Percentiles rank a stretch among this genome's conserved stretches.
These are phyloP conservation scores for Brassica hybrid DNA, from an alignment of 441 rosid genomes.

Conservation along the genomic window DNA sequence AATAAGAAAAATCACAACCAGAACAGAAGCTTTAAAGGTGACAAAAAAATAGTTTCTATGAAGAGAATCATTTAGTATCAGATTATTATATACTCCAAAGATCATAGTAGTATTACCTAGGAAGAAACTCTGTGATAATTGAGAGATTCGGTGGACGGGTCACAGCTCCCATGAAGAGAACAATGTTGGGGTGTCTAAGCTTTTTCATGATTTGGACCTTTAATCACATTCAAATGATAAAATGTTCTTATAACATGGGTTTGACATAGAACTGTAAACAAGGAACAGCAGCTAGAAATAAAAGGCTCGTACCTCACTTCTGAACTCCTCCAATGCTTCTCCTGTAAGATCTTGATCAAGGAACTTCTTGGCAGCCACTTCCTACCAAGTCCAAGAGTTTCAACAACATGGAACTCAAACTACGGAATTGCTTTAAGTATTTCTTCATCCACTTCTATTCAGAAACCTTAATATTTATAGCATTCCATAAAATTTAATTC, in stretches of 20 bases:
- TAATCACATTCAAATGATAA: slow-evolving; percentile 21
- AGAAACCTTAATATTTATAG: slow-evolving; percentile 12
- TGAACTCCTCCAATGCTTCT: slow-evolving; percentile 72
- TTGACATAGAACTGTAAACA: slow-evolving; percentile 14
- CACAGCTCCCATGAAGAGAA: slow-evolving; percentile 88
- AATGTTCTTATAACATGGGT: slow-evolving; percentile 7
- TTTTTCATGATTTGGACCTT: slow-evolving; percentile 73
- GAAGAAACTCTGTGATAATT: slow-evolving; percentile 79
- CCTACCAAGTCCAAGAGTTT: slow-evolving; percentile 54
- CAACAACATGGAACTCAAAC: slow-evolving; percentile 35
- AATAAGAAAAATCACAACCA: too few species aligned
- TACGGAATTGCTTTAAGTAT: slow-evolving; percentile 16
- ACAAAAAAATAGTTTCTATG: too few species aligned
- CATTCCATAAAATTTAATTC: slow-evolving; percentile 11
- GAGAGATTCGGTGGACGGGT: slow-evolving; percentile 81
- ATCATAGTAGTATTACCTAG: slow-evolving; percentile 55
- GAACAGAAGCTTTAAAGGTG: too few species aligned
- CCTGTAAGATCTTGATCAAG: slow-evolving; percentile 73
- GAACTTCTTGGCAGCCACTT: slow-evolving; percentile 82
- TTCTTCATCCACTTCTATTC: slow-evolving; percentile 22
- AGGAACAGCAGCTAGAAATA: slow-evolving; percentile 6
- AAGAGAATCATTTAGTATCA: slow-evolving; percentile 17
- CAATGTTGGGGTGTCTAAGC: slow-evolving; percentile 78
- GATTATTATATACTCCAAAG: not conserved
- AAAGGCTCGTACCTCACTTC: slow-evolving; percentile 61